Percentiles rank a stretch among this genome's conserved stretches.
These are phyloP conservation scores for Globisporangium cylindrosporum DNA, from an alignment of 352 stramenopile genomes.

Conservation along the genomic window DNA sequence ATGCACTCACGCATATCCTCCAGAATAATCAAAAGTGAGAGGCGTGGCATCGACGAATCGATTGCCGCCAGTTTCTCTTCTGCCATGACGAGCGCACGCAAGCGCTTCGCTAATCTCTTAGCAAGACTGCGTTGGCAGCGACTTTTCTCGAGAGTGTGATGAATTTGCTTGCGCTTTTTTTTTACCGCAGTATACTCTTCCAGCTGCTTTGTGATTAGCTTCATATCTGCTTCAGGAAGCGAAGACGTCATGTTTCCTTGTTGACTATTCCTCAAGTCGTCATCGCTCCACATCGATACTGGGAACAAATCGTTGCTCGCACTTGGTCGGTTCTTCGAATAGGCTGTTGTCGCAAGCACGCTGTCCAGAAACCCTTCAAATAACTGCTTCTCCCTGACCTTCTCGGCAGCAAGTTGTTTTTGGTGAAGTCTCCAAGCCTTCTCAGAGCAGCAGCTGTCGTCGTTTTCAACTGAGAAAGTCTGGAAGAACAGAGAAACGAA, in stretches of 20 bases:
- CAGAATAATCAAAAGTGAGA: constrained; percentile 21
- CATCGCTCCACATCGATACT: neutral
- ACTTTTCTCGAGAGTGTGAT: constrained; percentile 13
- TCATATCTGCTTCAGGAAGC: constrained; percentile 24
- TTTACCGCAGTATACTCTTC: constrained; percentile 23
- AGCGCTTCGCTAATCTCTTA: constrained; percentile 20
- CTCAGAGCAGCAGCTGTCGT: neutral
- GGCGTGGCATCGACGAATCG: constrained; percentile 6
- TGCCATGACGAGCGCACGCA: constrained; percentile 21
- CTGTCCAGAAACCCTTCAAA: constrained; percentile 11
- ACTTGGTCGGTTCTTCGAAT: neutral
- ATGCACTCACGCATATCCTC: constrained; percentile 10
- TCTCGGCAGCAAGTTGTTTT: constrained; percentile 1
- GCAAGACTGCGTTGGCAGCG: constrained; percentile 14
- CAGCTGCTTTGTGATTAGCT: constrained; percentile 29
- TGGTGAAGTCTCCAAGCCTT: constrained; percentile 11
- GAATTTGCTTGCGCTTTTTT: constrained; percentile 18
- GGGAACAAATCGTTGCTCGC: neutral
- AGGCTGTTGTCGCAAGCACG: neutral
- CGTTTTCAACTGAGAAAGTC: constrained; percentile 7
- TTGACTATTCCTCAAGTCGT: neutral
- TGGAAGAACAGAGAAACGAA: constrained; percentile 32
- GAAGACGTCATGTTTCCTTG: neutral
- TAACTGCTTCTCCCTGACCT: neutral
- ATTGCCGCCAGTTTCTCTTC: constrained; percentile 24